Percentiles rank a stretch among this genome's conserved stretches.
Conservation (phyloP, 352 stramenopile species). For the Elongisporangium anandrum region DNA sequence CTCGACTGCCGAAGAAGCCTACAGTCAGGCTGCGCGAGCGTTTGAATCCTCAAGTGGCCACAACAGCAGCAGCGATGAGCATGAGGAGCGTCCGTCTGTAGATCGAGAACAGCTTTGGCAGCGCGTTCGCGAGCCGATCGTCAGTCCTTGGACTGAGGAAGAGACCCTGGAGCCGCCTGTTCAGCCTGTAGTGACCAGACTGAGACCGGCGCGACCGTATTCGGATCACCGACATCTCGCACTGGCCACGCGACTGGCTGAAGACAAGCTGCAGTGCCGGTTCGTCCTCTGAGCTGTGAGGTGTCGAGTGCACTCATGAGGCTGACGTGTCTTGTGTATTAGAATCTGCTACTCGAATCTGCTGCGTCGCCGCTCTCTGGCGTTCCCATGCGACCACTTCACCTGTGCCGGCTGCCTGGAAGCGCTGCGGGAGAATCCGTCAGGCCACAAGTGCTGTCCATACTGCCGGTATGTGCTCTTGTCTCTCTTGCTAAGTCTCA, state of each 20-base stretch:
- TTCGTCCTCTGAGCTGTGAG: constrained; percentile 5
- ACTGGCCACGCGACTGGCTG: constrained; percentile 42
- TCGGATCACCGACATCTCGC: constrained; percentile 41
- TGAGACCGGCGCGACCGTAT: constrained; percentile 27
- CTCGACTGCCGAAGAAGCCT: not conserved
- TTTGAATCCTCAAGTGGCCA: not conserved
- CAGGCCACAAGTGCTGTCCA: constrained; percentile 58
- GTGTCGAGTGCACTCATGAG: not conserved
- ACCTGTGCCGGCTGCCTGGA: constrained; percentile 54
- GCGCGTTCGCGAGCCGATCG: constrained; percentile 15
- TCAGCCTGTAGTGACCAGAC: constrained; percentile 12
- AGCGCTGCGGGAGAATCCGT: constrained; percentile 36
- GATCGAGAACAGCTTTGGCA: constrained; percentile 40
- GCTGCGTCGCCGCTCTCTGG: constrained; percentile 43
- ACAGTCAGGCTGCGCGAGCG: constrained; percentile 5
- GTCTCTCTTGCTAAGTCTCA: too few species aligned
- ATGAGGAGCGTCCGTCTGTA: constrained; percentile 6
- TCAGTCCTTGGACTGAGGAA: not conserved
- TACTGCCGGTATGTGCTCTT: constrained; percentile 42
- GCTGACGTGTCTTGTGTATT: not conserved
- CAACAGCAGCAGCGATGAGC: constrained; percentile 3
- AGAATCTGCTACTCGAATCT: constrained; percentile 72
- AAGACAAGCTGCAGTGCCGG: constrained; percentile 67
- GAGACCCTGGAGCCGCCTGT: constrained; percentile 13
- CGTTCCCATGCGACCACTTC: constrained; percentile 65